phyloP scores from a whole-genome alignment of 139 green algal species.

The Raphidocelis subcapitata region DNA sequence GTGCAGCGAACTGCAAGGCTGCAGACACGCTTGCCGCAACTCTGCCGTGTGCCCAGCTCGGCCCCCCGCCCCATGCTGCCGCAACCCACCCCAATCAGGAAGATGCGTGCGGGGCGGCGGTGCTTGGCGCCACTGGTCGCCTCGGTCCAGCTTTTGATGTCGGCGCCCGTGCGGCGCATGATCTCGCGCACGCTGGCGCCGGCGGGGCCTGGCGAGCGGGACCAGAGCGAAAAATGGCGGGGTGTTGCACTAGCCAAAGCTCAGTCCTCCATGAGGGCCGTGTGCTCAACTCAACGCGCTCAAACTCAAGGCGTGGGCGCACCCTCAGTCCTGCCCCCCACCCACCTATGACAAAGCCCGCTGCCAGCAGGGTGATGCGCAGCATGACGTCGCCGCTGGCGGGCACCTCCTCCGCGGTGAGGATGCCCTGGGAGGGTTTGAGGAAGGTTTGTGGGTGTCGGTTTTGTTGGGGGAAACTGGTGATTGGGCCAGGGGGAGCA shows the following conservation, averaged over 20 bases:
- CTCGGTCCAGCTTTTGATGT: conserved; percentile 84
- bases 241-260: no score
- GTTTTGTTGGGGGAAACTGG: no score
- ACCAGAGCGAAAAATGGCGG: background rate
- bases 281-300: no score
- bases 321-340: background rate
- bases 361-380: conserved; percentile 84
- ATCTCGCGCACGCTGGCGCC: conserved; percentile 79
- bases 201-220: conserved; percentile 40
- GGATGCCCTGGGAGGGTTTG: no score
- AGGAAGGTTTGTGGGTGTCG: no score
- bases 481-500: no score
- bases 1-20: no score
- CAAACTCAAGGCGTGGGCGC: no score
- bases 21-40: no score
- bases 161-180: conserved; percentile 60
- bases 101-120: conserved; percentile 22
- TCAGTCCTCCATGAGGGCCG: no score
- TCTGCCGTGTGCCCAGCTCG: no score
- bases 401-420: conserved; percentile 48
- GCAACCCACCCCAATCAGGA: conserved; percentile 23
- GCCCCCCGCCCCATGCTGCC: background rate
- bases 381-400: conserved; percentile 51
- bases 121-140: conserved; percentile 14
- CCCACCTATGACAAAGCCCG: conserved; percentile 87